Percentiles rank a stretch among this genome's conserved stretches.
Evolutionary conservation across 352 stramenopile species (phyloP).

Genomic region (Thalassiosira gravida): DNA sequence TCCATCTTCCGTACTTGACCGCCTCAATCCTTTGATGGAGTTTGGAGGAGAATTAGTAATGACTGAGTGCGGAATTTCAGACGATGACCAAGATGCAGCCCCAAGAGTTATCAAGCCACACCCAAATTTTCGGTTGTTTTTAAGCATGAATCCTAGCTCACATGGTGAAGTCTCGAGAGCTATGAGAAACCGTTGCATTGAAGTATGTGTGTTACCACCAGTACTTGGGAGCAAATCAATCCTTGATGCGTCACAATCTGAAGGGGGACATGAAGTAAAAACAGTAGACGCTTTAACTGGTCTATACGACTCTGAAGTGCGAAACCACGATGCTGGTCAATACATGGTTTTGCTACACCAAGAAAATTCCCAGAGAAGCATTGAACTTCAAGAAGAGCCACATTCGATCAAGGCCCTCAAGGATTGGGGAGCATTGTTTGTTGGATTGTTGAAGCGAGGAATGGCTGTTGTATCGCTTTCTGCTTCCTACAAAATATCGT

Average conservation of each 20-base stretch:
- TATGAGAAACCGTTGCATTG: conserved; percentile 99
- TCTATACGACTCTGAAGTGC: conserved; percentile 54
- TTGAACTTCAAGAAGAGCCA: conserved; percentile 49
- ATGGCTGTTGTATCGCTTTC: conserved; percentile 40
- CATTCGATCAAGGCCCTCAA: conserved; percentile 62
- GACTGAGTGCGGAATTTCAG: conserved; percentile 94
- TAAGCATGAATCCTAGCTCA: conserved; percentile 95
- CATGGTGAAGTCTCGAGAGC: conserved; percentile 95
- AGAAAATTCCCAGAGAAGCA: conserved; percentile 43
- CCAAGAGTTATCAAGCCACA: conserved; percentile 95
- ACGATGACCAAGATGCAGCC: conserved; percentile 91
- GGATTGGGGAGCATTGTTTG: conserved; percentile 54
- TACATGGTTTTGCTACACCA: conserved; percentile 61
- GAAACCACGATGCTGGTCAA: conserved; percentile 41
- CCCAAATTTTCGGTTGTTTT: conserved; percentile 97
- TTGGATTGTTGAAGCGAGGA: conserved; percentile 60
- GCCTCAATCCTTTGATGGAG: conserved; percentile 99
- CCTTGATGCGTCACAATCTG: conserved; percentile 12
- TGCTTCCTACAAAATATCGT: conserved; percentile 55
- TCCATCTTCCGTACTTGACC: conserved; percentile 97
- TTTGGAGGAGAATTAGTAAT: conserved; percentile 95
- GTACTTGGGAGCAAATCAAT: conserved; percentile 18
- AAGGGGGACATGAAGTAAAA: conserved; percentile 28
- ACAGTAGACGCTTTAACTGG: conserved; percentile 58
- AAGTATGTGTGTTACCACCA: conserved; percentile 88